Conservation (phyloP, 2,329 filamentous ascomycete species). For the Aspergillus ochraceus region DNA sequence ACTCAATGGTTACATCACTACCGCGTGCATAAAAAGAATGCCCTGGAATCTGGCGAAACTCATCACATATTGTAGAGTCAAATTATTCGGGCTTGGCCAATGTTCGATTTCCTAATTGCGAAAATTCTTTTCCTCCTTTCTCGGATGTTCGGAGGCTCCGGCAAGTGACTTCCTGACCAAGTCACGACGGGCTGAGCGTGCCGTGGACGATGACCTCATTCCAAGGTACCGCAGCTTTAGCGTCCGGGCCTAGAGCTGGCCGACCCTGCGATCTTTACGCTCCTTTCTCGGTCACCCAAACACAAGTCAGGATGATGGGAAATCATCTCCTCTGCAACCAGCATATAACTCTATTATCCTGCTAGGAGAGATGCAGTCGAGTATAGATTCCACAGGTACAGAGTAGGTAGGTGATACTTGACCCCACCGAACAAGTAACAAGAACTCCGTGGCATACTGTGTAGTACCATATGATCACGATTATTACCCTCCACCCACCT, state of each 20-base stretch:
- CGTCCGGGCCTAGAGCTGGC: conserved; percentile 10
- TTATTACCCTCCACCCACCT: neutral
- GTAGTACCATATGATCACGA: neutral
- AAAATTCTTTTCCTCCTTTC: neutral
- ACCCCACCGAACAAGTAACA: neutral
- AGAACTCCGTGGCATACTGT: neutral
- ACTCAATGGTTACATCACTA: neutral
- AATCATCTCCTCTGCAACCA: neutral
- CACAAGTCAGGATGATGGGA: neutral
- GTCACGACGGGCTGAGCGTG: conserved; percentile 14
- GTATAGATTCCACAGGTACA: too few species aligned
- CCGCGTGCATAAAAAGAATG: neutral
- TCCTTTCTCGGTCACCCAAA: neutral
- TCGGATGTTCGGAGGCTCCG: conserved; percentile 18
- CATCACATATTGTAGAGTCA: too few species aligned
- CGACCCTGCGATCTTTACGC: conserved; percentile 1
- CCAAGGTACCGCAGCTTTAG: conserved; percentile 19
- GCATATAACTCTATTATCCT: neutral
- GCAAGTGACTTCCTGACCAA: conserved; percentile 10
- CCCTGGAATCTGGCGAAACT: too few species aligned
- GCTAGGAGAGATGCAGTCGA: too few species aligned
- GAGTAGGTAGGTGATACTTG: too few species aligned
- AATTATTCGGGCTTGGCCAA: neutral
- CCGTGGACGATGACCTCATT: conserved; percentile 20
- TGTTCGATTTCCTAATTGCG: neutral